phyloP scores from a whole-genome alignment of 2,329 filamentous ascomycete species.

The Leptographium radiaticola region DNA sequence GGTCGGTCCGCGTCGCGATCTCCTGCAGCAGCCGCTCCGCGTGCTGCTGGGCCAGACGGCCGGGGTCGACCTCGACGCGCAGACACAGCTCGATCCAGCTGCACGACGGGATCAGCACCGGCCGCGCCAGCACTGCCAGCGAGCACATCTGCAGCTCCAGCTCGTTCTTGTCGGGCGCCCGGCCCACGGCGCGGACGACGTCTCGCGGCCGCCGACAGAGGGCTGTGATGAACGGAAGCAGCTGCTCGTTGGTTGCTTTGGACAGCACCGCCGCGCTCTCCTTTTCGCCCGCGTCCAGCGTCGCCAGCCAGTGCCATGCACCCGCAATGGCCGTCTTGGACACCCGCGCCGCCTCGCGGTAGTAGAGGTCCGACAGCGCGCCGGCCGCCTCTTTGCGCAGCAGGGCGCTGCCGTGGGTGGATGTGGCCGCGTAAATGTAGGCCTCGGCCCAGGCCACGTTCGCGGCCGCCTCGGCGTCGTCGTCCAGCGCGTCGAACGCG shows the following conservation, averaged over 20 bases:
- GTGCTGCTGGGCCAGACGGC: conserved; percentile 54
- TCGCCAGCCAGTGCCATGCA: conserved; percentile 67
- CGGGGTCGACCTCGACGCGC: conserved; percentile 69
- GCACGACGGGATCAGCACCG: conserved; percentile 61
- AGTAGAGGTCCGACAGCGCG: conserved; percentile 52
- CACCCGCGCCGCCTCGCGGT: conserved; percentile 41
- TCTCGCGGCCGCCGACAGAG: conserved; percentile 50
- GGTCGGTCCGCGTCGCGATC: conserved; percentile 39
- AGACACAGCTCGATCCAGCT: conserved; percentile 88
- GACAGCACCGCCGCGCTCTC: conserved; percentile 57
- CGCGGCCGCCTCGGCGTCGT: conserved; percentile 33
- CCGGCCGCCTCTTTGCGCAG: conserved; percentile 51
- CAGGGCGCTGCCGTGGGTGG: conserved; percentile 43
- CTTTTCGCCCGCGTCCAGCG: conserved; percentile 58
- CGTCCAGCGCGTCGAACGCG: conserved; percentile 40
- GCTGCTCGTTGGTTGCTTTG: conserved; percentile 49
- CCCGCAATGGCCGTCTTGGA: conserved; percentile 54
- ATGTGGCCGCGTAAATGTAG: conserved; percentile 65
- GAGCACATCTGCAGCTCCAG: conserved; percentile 61
- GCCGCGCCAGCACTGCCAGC: conserved; percentile 64
- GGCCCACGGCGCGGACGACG: conserved; percentile 24
- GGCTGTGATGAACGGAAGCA: conserved; percentile 47
- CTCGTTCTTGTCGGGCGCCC: conserved; percentile 29
- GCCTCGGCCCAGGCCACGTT: conserved; percentile 69
- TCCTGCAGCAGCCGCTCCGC: conserved; percentile 54